A percentile compares a stretch with the other conserved stretches of the same genome.
phyloP scores from a whole-genome alignment of 345 rosid genomes.

The Citrus sp. region DNA sequence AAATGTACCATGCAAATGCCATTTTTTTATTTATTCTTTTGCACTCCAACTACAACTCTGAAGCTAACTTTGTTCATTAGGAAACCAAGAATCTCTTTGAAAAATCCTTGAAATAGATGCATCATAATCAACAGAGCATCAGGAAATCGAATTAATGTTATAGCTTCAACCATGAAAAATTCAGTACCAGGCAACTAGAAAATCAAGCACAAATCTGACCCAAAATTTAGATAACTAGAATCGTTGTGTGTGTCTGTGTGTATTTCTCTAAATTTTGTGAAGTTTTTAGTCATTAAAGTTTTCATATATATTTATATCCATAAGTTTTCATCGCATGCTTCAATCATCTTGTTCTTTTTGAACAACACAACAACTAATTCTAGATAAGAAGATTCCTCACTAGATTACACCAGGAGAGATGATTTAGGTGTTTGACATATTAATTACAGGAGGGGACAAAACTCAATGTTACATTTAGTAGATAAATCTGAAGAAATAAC shows the following conservation, averaged over 20 bases:
- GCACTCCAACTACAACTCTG: background rate
- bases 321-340: background rate
- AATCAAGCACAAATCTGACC: background rate
- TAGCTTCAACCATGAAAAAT: background rate
- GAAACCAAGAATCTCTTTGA: background rate
- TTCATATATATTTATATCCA: background rate
- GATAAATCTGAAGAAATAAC: slow-evolving; percentile 13
- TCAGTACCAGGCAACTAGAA: background rate
- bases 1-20: background rate
- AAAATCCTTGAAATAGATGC: background rate
- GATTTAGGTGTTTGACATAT: background rate
- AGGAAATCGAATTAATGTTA: background rate
- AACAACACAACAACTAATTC: background rate
- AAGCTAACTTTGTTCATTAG: background rate
- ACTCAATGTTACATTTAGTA: background rate
- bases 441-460: background rate
- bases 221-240: background rate
- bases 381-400: background rate
- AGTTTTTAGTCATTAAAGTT: background rate
- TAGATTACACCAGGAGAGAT: background rate
- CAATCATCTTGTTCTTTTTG: background rate
- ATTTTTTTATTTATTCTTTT: background rate
- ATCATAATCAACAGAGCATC: background rate
- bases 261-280: background rate
- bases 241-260: background rate